A percentile compares a stretch with the other conserved stretches of the same genome.
phyloP scores from a whole-genome alignment of 192 early-diverging fungal genomes.

The Linnemannia elongata region DNA sequence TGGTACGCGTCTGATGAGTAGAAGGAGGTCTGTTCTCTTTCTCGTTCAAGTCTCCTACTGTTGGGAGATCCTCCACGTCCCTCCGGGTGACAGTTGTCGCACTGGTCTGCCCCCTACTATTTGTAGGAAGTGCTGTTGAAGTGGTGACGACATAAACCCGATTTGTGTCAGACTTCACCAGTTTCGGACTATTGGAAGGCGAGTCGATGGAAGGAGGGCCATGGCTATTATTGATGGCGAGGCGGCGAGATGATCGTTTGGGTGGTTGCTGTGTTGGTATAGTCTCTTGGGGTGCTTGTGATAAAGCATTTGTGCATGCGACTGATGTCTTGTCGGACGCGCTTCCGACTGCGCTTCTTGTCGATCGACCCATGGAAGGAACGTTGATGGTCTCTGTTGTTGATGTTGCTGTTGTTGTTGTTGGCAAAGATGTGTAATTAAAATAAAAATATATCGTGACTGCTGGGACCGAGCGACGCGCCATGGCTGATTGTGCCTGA shows the following conservation, averaged over 20 bases:
- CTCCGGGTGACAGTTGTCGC: neutral
- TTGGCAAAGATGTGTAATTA: neutral
- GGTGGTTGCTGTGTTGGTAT: neutral
- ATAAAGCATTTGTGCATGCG: neutral
- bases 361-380: neutral
- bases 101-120: neutral
- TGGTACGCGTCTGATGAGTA: neutral
- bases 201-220: neutral
- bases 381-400: neutral
- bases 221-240: neutral
- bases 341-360: neutral
- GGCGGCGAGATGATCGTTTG: conserved; percentile 2
- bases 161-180: neutral
- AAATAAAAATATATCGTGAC: neutral
- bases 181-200: neutral
- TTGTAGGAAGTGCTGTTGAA: neutral
- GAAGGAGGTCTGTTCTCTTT: neutral
- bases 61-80: neutral
- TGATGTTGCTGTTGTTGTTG: conserved; percentile 5
- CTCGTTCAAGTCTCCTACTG: neutral
- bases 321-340: neutral
- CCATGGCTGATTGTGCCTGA: too few relatives aligned
- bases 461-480: neutral
- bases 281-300: neutral
- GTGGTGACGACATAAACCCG: neutral